phyloP scores from a whole-genome alignment of 352 stramenopile species.

The Phytophthora agathidicida region DNA sequence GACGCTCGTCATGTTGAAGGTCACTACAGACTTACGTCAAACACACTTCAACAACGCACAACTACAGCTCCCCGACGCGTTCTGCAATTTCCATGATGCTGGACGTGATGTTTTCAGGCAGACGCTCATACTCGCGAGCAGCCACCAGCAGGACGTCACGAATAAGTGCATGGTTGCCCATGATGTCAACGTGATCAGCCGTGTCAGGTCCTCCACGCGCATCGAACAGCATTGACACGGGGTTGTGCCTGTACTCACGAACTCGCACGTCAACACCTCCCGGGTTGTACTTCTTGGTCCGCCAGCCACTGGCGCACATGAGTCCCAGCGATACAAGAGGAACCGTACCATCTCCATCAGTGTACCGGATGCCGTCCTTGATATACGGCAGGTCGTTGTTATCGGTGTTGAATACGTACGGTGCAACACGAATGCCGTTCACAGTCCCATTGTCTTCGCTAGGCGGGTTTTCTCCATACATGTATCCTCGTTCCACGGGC shows the following conservation, averaged over 20 bases:
- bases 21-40: slow-evolving; percentile 11
- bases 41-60: not conserved
- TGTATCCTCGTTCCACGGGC: slow-evolving; percentile 86
- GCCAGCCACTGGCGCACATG: slow-evolving; percentile 92
- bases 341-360: slow-evolving; percentile 93
- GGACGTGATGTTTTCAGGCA: slow-evolving; percentile 74
- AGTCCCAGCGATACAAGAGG: slow-evolving; percentile 94
- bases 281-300: slow-evolving; percentile 87
- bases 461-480: slow-evolving; percentile 59
- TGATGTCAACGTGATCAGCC: slow-evolving; percentile 95
- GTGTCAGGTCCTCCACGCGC: slow-evolving; percentile 72
- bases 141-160: slow-evolving; percentile 71
- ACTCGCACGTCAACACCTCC: slow-evolving; percentile 84
- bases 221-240: slow-evolving; percentile 79
- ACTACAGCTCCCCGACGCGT: slow-evolving; percentile 53
- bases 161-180: slow-evolving; percentile 94
- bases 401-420: slow-evolving; percentile 69
- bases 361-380: slow-evolving; percentile 83
- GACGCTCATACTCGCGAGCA: slow-evolving; percentile 67
- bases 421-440: slow-evolving; percentile 56
- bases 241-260: slow-evolving; percentile 78
- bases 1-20: slow-evolving; percentile 1
- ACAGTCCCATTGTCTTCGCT: slow-evolving; percentile 40
- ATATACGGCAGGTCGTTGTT: slow-evolving; percentile 71
- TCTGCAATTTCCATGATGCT: slow-evolving; percentile 69